phyloP scores from a whole-genome alignment of 2,329 filamentous ascomycete genomes.

The Apiospora pterosperma region DNA sequence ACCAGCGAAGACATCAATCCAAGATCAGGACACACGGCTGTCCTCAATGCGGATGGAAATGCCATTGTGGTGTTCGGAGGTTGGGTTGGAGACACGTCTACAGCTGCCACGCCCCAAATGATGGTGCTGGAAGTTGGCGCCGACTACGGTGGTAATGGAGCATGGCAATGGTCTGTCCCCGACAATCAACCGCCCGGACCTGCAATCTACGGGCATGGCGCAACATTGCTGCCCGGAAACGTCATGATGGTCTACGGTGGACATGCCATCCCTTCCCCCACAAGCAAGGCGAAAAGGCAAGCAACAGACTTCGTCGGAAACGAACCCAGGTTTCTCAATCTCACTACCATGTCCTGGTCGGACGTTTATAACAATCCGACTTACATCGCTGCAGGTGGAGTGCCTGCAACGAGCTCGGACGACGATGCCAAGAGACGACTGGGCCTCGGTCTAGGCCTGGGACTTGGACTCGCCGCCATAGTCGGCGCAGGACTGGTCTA shows the following conservation, averaged over 20 bases:
- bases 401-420: slow-evolving; percentile 14
- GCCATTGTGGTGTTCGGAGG: slow-evolving; percentile 81
- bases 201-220: slow-evolving; percentile 62
- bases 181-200: slow-evolving; percentile 39
- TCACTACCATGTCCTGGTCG: slow-evolving; percentile 54
- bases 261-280: slow-evolving; percentile 42
- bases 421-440: slow-evolving; percentile 37
- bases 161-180: slow-evolving; percentile 71
- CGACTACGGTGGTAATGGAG: slow-evolving; percentile 66
- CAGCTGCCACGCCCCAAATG: slow-evolving; percentile 77
- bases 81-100: slow-evolving; percentile 81
- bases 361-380: slow-evolving; percentile 46
- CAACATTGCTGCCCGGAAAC: slow-evolving; percentile 61
- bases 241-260: slow-evolving; percentile 67
- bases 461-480: slow-evolving; percentile 56
- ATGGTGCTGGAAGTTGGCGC: slow-evolving; percentile 72
- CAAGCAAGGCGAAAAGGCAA: slow-evolving; percentile 31
- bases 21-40: slow-evolving; percentile 83
- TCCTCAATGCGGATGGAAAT: slow-evolving; percentile 74
- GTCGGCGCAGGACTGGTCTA: slow-evolving; percentile 42
- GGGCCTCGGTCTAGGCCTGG: slow-evolving; percentile 62
- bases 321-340: slow-evolving; percentile 48
- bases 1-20: slow-evolving; percentile 58
- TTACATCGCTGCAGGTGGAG: slow-evolving; percentile 11
- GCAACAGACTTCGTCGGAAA: slow-evolving; percentile 15